These are phyloP conservation scores for Bryoerythrophyllum caledonicum DNA, from an alignment of 225 moss, liverwort and hornwort species.

Conservation along the genomic window DNA sequence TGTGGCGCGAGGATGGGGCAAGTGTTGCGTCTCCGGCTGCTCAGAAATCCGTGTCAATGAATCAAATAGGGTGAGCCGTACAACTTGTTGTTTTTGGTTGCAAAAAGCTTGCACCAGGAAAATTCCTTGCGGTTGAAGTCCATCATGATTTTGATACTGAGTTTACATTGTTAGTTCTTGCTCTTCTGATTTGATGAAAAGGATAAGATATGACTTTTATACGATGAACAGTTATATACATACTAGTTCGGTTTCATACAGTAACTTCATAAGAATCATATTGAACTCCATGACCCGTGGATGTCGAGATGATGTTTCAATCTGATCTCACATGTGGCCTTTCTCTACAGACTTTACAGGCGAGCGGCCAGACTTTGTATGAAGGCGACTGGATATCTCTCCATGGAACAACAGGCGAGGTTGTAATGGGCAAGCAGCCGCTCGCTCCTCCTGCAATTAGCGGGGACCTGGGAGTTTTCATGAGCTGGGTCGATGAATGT, in stretches of 20 bases:
- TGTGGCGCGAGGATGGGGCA: slow-evolving; percentile 98
- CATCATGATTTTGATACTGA: no score
- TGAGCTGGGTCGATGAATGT: slow-evolving; percentile 80
- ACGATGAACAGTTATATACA: no score
- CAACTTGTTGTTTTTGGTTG: not conserved
- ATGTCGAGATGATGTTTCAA: no score
- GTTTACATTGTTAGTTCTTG: no score
- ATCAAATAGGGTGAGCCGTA: slow-evolving; percentile 36
- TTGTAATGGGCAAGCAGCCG: slow-evolving; percentile 76
- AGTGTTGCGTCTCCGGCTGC: slow-evolving; percentile 96
- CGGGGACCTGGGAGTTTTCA: slow-evolving; percentile 79
- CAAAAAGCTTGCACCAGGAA: no score
- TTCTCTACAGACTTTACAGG: slow-evolving; percentile 58
- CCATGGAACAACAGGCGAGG: slow-evolving; percentile 92
- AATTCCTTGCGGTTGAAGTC: no score
- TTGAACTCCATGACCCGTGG: no score
- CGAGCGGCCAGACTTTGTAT: slow-evolving; percentile 44
- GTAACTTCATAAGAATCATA: not conserved
- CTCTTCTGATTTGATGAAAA: no score
- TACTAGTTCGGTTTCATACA: no score
- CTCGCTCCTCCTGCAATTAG: slow-evolving; percentile 92
- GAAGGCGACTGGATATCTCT: slow-evolving; percentile 97
- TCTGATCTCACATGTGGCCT: not conserved
- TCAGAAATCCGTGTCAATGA: slow-evolving; percentile 89
- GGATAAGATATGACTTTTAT: no score